A percentile compares a stretch with the other conserved stretches of the same genome.
phyloP scores from a whole-genome alignment of 176 grass and related monocot species.

The Sorghum bicolor region DNA sequence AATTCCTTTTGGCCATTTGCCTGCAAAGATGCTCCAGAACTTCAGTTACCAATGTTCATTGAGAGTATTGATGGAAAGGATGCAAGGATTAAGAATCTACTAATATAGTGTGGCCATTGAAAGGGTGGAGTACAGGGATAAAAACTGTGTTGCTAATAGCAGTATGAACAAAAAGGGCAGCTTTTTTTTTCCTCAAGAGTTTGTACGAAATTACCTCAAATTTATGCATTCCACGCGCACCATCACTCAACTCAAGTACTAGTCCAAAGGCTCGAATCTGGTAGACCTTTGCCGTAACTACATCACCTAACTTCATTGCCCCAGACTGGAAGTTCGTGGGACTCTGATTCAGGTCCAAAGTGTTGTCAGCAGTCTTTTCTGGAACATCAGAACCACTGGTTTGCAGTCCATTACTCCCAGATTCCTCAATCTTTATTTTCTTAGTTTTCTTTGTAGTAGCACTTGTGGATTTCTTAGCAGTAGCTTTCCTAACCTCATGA shows the following conservation, averaged over 20 bases:
- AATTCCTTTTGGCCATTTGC: conserved; percentile 52
- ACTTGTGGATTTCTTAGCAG: conserved; percentile 37
- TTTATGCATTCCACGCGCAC: conserved; percentile 85
- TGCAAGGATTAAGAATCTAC: background rate
- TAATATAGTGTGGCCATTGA: background rate
- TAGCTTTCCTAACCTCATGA: conserved; percentile 19
- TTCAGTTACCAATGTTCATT: conserved; percentile 6
- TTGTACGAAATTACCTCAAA: conserved; percentile 66
- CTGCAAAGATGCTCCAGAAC: conserved; percentile 35
- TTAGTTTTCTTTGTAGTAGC: conserved; percentile 37
- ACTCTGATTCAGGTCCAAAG: conserved; percentile 25
- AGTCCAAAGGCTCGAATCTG: conserved; percentile 81
- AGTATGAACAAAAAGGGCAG: background rate
- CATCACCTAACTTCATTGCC: conserved; percentile 72
- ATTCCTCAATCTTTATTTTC: conserved; percentile 30
- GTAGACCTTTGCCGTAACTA: conserved; percentile 74
- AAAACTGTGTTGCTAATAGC: background rate
- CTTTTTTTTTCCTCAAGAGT: background rate
- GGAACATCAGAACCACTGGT: conserved; percentile 17
- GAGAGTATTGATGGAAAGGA: background rate
- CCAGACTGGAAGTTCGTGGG: conserved; percentile 25
- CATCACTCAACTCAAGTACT: conserved; percentile 83
- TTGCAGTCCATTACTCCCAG: conserved; percentile 25
- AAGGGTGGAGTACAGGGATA: background rate
- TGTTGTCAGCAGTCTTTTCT: conserved; percentile 24